Evolutionary conservation across 2,329 filamentous ascomycete genomes (phyloP).

Genomic region (Colletotrichum lentis): DNA sequence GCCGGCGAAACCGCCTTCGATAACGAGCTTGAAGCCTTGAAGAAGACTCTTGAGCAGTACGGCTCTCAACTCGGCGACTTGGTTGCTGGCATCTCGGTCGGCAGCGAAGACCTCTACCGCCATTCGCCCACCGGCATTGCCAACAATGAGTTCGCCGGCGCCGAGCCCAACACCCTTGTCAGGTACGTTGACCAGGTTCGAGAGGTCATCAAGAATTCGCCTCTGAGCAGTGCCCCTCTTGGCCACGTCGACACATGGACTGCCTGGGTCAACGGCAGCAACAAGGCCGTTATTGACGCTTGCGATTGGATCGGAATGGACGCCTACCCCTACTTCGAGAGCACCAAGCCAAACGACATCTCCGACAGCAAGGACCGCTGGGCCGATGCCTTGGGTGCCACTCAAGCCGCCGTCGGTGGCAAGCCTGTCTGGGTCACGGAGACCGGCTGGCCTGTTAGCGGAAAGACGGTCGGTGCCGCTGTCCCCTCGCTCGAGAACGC

Average conservation of each 20-base stretch:
- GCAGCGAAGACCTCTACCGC: slow-evolving; percentile 87
- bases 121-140: slow-evolving; percentile 73
- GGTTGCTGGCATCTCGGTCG: slow-evolving; percentile 84
- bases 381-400: slow-evolving; percentile 69
- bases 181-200: slow-evolving; percentile 76
- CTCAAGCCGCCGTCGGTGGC: slow-evolving; percentile 64
- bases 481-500: slow-evolving; percentile 73
- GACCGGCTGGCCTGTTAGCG: slow-evolving; percentile 85
- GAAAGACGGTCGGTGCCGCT: slow-evolving; percentile 67
- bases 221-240: slow-evolving; percentile 65
- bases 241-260: slow-evolving; percentile 94
- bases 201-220: slow-evolving; percentile 68
- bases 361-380: slow-evolving; percentile 72
- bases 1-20: slow-evolving; percentile 68
- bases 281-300: slow-evolving; percentile 72
- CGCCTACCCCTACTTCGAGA: slow-evolving; percentile 86
- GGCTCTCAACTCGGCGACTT: slow-evolving; percentile 70
- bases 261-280: slow-evolving; percentile 76
- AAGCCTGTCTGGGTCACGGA: slow-evolving; percentile 88
- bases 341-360: slow-evolving; percentile 71
- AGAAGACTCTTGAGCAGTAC: slow-evolving; percentile 72
- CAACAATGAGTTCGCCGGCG: slow-evolving; percentile 69
- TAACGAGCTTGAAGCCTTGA: slow-evolving; percentile 79
- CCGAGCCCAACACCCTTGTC: slow-evolving; percentile 67
- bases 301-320: slow-evolving; percentile 85